These are phyloP conservation scores for Exsudoporus frostii DNA, from an alignment of 768 basidiomycete genomes.

Conservation along the genomic window DNA sequence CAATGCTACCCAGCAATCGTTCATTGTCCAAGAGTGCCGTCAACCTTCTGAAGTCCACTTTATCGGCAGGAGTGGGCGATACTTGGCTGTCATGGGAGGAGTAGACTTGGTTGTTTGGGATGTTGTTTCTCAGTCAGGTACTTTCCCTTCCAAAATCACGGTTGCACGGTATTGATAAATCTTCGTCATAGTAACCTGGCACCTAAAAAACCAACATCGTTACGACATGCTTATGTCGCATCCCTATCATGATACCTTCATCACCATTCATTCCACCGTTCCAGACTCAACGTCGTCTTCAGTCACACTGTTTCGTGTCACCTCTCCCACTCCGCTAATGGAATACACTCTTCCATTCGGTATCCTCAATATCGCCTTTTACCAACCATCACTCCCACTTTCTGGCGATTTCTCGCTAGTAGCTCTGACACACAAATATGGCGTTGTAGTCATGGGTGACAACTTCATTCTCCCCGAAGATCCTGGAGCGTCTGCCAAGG, in stretches of 20 bases:
- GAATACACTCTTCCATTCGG: slow-evolving; percentile 56
- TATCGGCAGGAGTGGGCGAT: slow-evolving; percentile 68
- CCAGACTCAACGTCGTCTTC: slow-evolving; percentile 35
- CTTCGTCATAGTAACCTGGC: slow-evolving; percentile 56
- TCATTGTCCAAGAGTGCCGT: slow-evolving; percentile 55
- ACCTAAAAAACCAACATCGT: slow-evolving; percentile 34
- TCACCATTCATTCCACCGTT: slow-evolving; percentile 44
- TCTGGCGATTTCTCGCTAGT: slow-evolving; percentile 52
- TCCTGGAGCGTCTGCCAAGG: slow-evolving; percentile 41
- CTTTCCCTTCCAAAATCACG: slow-evolving; percentile 4
- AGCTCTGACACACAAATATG: slow-evolving; percentile 67
- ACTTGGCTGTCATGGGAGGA: slow-evolving; percentile 53
- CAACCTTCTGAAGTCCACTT: slow-evolving; percentile 52
- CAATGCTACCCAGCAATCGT: slow-evolving; percentile 54
- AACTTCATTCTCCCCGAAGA: slow-evolving; percentile 39
- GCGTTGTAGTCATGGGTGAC: slow-evolving; percentile 68
- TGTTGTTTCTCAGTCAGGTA: slow-evolving; percentile 59
- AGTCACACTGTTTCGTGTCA: slow-evolving; percentile 47
- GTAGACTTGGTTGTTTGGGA: slow-evolving; percentile 69
- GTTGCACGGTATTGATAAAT: neutral
- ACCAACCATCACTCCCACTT: slow-evolving; percentile 31
- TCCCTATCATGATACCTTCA: slow-evolving; percentile 55
- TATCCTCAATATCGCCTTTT: slow-evolving; percentile 48
- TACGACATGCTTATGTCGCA: slow-evolving; percentile 54
- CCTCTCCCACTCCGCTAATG: slow-evolving; percentile 44